These are phyloP conservation scores for Amyloporia xantha DNA, from an alignment of 768 basidiomycete species.

Conservation along the genomic window DNA sequence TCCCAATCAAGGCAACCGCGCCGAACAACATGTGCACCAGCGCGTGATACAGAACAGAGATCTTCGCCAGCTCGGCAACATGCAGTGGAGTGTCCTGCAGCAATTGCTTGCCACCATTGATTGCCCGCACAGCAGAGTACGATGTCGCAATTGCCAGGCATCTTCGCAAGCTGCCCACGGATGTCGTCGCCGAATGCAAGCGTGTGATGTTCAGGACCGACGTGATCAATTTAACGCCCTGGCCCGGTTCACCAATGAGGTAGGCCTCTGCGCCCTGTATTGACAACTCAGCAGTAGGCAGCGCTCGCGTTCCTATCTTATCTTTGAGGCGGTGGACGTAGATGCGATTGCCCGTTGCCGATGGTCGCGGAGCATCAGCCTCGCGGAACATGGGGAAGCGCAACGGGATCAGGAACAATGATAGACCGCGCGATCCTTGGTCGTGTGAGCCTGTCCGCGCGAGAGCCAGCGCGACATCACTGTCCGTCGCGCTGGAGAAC, in stretches of 20 bases:
- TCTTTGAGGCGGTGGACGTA: slow-evolving; percentile 69
- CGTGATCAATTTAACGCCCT: slow-evolving; percentile 61
- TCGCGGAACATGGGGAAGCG: slow-evolving; percentile 41
- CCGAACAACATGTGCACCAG: slow-evolving; percentile 60
- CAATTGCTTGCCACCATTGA: slow-evolving; percentile 44
- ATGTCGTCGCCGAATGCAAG: slow-evolving; percentile 52
- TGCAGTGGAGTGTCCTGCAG: slow-evolving; percentile 54
- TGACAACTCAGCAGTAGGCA: slow-evolving; percentile 73
- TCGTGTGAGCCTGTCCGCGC: slow-evolving; percentile 58
- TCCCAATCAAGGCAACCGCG: slow-evolving; percentile 51
- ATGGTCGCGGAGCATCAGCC: slow-evolving; percentile 34
- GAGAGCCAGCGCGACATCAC: slow-evolving; percentile 62
- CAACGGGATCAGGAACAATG: slow-evolving; percentile 70
- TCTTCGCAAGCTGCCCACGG: slow-evolving; percentile 50
- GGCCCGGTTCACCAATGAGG: slow-evolving; percentile 49
- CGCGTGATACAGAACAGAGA: slow-evolving; percentile 59
- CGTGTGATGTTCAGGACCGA: slow-evolving; percentile 77
- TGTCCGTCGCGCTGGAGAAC: slow-evolving; percentile 81
- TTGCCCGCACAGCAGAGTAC: slow-evolving; percentile 53
- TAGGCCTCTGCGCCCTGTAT: slow-evolving; percentile 54
- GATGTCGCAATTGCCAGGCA: slow-evolving; percentile 60
- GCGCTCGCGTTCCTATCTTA: slow-evolving; percentile 67
- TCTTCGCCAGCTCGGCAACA: slow-evolving; percentile 54
- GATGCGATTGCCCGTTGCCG: slow-evolving; percentile 56
- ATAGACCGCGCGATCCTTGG: slow-evolving; percentile 58